Base-by-base conservation (phyloP, 169 alveolate genomes). In the Babesia ovis region DNA sequence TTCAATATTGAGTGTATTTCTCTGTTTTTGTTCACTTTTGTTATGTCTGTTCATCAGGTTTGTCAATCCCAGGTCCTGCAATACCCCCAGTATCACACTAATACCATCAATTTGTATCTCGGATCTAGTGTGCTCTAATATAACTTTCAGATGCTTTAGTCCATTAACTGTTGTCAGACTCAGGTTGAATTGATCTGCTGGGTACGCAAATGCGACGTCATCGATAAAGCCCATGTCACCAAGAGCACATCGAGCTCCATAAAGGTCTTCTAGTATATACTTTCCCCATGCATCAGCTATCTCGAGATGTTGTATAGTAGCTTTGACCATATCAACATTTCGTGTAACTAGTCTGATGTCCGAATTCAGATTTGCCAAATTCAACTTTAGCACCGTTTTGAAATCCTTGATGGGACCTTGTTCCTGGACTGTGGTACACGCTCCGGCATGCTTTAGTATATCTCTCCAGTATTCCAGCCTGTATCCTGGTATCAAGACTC, bases 401-500 rank as follows among this genome's bases (percentile, higher is more conserved):
- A 64, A 64, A 14, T 64, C 48, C 37, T 5, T 2, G 53, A 14
- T 1, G 39, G 45, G 42, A 0, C 1, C 35, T 25, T 12, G 51
- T 12, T 5, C 48, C 23, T 8, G 22, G 1, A n/a, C 22, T 3
- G 2, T 16, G 4, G 29, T 37, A 34, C 37, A 45, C 39, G 46
- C 18, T 12, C 34, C 61, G 14, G 25, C 37, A n/a, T 50, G 32
- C 35, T 32, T 5, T 31, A 20, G 50, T 16, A 64, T 16, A 20
- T 64, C 74, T 5, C n/a, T 43, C 74, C 74, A 64, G 32, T 48
- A 64, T n/a, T 48, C 60, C 34, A 48, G 11, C 51, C 62, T n/a
- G 23, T 25, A 16, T 23, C 22, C 18, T 22, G 61, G 31, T 8
- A 22, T 29, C 45, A 22, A 23, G 23, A 64, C 12, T 3, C 34